Percentiles rank a stretch among this genome's conserved stretches.
These are phyloP conservation scores for Daedaleopsis nitida DNA, from an alignment of 768 basidiomycete genomes.

Conservation along the genomic window DNA sequence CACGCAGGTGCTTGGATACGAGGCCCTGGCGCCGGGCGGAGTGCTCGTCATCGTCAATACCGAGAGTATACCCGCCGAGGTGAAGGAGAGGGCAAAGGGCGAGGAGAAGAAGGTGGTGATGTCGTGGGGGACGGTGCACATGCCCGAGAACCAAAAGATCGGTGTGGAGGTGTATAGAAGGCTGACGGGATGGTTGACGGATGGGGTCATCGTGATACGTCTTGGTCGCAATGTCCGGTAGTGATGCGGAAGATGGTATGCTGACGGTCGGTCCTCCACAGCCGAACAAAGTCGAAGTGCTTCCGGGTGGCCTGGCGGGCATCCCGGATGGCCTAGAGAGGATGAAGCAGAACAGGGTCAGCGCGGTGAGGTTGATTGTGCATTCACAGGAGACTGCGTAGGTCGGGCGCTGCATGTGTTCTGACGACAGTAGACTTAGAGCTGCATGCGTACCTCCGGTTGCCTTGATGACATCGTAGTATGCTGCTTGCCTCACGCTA, in stretches of 20 bases:
- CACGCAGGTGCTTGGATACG: conserved; percentile 26
- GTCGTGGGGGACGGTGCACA: conserved; percentile 16
- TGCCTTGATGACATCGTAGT: no score
- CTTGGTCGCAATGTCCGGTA: background rate
- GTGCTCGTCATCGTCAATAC: conserved; percentile 18
- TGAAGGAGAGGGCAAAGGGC: conserved; percentile 3
- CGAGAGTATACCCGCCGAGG: conserved; percentile 7
- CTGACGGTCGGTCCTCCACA: conserved; percentile 18
- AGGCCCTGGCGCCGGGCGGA: conserved; percentile 27
- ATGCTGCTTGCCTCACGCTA: no score
- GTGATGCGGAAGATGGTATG: background rate
- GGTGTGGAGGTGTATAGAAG: background rate
- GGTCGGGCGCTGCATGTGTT: no score
- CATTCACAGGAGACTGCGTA: background rate
- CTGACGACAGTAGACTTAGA: no score
- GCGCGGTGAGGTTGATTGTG: background rate
- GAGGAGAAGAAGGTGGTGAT: conserved; percentile 13
- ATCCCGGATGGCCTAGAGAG: conserved; percentile 41
- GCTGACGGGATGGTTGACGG: background rate
- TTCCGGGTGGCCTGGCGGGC: conserved; percentile 44
- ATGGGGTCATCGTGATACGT: background rate
- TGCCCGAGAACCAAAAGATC: background rate
- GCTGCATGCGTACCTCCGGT: no score
- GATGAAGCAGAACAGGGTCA: background rate
- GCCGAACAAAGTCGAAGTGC: conserved; percentile 46